Percentiles rank a stretch among this genome's conserved stretches.
phyloP scores from a whole-genome alignment of 2,329 filamentous ascomycete species.

The Hawksworthiomyces lignivorus region DNA sequence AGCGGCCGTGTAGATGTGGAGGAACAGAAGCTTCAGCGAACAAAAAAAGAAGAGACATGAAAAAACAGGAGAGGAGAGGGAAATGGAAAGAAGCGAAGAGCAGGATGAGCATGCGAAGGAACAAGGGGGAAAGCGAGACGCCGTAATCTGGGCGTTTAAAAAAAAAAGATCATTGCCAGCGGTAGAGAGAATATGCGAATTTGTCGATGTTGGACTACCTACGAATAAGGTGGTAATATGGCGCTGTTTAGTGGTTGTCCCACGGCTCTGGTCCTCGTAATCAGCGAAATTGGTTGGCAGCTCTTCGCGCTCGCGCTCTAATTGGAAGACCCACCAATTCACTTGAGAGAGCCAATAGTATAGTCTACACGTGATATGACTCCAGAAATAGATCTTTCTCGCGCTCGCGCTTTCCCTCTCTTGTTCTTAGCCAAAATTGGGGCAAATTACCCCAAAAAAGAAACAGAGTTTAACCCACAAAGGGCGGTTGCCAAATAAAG shows the following conservation, averaged over 20 bases:
- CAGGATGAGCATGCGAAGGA: background rate
- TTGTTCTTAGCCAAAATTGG: slow-evolving; percentile 2
- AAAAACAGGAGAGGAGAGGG: too few relatives aligned
- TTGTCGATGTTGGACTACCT: too few relatives aligned
- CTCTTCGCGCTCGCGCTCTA: too few relatives aligned
- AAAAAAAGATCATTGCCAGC: too few relatives aligned
- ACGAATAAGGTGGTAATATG: background rate
- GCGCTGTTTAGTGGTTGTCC: background rate
- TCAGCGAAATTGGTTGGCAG: too few relatives aligned
- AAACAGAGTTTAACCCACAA: background rate
- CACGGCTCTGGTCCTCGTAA: background rate
- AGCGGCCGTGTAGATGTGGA: too few relatives aligned
- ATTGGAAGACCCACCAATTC: too few relatives aligned
- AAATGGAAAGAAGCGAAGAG: too few relatives aligned
- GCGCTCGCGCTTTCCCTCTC: too few relatives aligned
- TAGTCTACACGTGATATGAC: slow-evolving; percentile 5
- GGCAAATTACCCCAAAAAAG: slow-evolving; percentile 1
- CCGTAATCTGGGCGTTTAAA: slow-evolving; percentile 2
- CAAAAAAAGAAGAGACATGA: too few relatives aligned
- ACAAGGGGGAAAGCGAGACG: slow-evolving; percentile 4
- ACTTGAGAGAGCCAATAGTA: background rate
- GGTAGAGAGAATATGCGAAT: too few relatives aligned
- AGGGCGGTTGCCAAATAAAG: background rate
- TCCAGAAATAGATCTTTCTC: slow-evolving; percentile 10
- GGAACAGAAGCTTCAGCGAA: too few relatives aligned